Evolutionary conservation across 257 asterid genomes (phyloP).

Genomic region (Coffea canephora): DNA sequence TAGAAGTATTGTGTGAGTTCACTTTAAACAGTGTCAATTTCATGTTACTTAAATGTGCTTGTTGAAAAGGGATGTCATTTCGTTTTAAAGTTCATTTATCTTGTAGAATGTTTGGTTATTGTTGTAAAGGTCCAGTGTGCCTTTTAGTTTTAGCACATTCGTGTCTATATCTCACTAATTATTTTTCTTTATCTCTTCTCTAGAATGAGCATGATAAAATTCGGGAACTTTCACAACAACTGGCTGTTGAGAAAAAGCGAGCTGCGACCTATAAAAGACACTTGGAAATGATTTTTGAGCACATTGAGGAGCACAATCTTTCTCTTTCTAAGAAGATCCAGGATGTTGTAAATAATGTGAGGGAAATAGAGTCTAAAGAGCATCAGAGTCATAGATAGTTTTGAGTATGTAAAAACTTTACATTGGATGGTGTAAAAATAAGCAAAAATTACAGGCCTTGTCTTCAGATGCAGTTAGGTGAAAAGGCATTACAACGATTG

Average conservation of each 20-base stretch:
- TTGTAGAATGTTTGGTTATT: not conserved
- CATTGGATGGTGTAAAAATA: not conserved
- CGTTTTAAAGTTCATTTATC: not conserved
- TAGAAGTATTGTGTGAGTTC: not conserved
- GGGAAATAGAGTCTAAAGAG: conserved; percentile 71
- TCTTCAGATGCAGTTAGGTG: conserved; percentile 1
- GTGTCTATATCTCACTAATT: not conserved
- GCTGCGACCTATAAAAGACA: conserved; percentile 85
- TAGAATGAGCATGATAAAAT: conserved; percentile 94
- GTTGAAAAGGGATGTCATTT: not conserved
- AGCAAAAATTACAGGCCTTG: not conserved
- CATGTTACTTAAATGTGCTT: not conserved
- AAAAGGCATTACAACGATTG: not conserved
- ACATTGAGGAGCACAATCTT: conserved; percentile 86
- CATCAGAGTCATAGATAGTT: conserved; percentile 42
- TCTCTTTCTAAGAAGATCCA: conserved; percentile 79
- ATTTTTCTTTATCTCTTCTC: conserved; percentile 15
- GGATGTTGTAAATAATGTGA: conserved; percentile 64
- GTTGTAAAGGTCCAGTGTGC: not conserved
- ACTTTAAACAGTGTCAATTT: too few relatives aligned
- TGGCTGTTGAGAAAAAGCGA: conserved; percentile 87
- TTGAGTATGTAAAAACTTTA: not conserved
- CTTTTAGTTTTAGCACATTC: not conserved
- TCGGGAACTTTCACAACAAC: conserved; percentile 82
- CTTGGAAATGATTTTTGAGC: conserved; percentile 86